Percentiles rank a stretch among this genome's conserved stretches.
Evolutionary conservation across 1,284 basidiomycete genomes (phyloP).

Genomic region (Papiliotrema terrestris): DNA sequence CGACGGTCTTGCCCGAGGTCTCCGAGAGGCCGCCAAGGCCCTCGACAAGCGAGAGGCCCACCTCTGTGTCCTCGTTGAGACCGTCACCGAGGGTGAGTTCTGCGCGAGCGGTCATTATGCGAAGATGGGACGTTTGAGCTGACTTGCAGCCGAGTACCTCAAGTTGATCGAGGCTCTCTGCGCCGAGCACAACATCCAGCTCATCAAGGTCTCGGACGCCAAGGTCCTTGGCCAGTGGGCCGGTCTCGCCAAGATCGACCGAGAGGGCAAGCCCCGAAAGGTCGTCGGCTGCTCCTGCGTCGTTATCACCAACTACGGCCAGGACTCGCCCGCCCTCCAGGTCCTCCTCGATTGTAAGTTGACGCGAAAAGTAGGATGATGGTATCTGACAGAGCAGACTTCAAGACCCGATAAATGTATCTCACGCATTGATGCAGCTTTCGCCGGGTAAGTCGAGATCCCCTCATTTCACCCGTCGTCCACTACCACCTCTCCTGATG

Average conservation of each 20-base stretch:
- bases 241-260: constrained; percentile 98
- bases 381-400: constrained; percentile 32
- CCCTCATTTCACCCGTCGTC: not conserved
- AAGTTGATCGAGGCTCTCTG: constrained; percentile 99
- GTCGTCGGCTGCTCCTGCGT: constrained; percentile 95
- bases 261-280: constrained; percentile 98
- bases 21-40: constrained; percentile 96
- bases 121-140: not conserved
- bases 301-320: constrained; percentile 97
- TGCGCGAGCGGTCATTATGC: not conserved
- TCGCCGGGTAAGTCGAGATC: not conserved
- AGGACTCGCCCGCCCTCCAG: constrained; percentile 92
- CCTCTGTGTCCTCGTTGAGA: constrained; percentile 98
- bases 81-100: constrained; percentile 74
- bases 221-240: constrained; percentile 98
- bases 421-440: not conserved
- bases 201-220: constrained; percentile 96
- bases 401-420: constrained; percentile 49
- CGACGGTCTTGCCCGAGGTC: constrained; percentile 96
- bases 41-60: constrained; percentile 98
- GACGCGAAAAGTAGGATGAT: not conserved
- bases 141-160: constrained; percentile 79
- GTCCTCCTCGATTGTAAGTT: constrained; percentile 74
- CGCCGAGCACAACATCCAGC: constrained; percentile 97
- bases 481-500: constrained; percentile 32